Percentiles rank a stretch among this genome's conserved stretches.
Evolutionary conservation across 352 stramenopile species (phyloP).

Genomic region (Globisporangium takayamanum): DNA sequence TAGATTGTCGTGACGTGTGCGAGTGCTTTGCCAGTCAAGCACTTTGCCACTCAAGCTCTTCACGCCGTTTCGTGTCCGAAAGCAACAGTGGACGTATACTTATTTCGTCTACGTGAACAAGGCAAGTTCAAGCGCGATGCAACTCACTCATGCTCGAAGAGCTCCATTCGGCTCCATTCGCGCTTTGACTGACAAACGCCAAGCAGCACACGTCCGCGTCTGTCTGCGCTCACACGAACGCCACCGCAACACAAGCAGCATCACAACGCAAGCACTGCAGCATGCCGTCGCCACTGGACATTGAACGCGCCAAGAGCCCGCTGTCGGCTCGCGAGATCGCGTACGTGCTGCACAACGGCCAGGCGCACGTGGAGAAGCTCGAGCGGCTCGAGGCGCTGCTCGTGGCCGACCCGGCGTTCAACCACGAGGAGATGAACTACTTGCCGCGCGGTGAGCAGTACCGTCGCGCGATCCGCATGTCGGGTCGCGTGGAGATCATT

Average conservation of each 20-base stretch:
- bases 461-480: slow-evolving; percentile 45
- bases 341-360: slow-evolving; percentile 52
- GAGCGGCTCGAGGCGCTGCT: slow-evolving; percentile 61
- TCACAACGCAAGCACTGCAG: neutral
- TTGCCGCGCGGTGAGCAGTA: slow-evolving; percentile 59
- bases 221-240: no score
- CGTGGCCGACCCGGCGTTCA: slow-evolving; percentile 46
- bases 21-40: no score
- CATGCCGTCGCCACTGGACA: slow-evolving; percentile 10
- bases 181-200: neutral
- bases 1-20: no score
- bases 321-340: no score
- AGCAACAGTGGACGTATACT: no score
- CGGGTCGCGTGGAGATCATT: slow-evolving; percentile 47
- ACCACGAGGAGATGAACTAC: slow-evolving; percentile 61
- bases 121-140: neutral
- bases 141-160: no score
- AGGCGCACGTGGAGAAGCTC: slow-evolving; percentile 41
- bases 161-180: neutral
- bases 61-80: no score
- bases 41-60: no score
- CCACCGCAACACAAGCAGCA: no score
- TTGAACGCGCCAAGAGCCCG: slow-evolving; percentile 40
- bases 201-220: no score
- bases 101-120: neutral